phyloP scores from a whole-genome alignment of 108 stramenopile genomes.

The Skeletonema menzelii region DNA sequence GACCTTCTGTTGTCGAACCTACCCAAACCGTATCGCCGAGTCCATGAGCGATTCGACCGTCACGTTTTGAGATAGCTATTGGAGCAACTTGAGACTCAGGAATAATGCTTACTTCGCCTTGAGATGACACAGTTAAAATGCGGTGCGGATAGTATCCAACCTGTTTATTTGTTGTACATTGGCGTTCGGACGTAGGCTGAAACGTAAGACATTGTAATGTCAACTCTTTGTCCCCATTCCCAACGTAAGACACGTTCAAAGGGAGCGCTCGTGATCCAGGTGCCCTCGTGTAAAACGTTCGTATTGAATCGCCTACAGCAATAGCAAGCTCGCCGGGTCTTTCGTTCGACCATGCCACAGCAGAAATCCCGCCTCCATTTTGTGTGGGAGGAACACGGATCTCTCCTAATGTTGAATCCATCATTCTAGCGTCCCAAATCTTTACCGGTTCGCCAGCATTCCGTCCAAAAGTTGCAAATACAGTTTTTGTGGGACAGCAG shows the following conservation, averaged over 20 bases:
- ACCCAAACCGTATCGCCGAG: slow-evolving; percentile 57
- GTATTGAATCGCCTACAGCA: slow-evolving; percentile 54
- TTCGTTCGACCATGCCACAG: slow-evolving; percentile 50
- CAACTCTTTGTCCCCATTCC: background rate
- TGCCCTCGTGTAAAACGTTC: slow-evolving; percentile 58
- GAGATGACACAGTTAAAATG: slow-evolving; percentile 52
- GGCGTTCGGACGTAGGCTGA: slow-evolving; percentile 23
- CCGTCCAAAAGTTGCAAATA: slow-evolving; percentile 60
- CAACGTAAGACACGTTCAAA: slow-evolving; percentile 35
- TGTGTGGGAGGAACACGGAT: slow-evolving; percentile 34
- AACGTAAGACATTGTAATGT: slow-evolving; percentile 28
- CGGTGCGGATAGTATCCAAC: slow-evolving; percentile 42
- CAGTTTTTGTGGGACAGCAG: slow-evolving; percentile 22
- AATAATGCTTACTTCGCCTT: slow-evolving; percentile 47
- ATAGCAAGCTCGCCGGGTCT: slow-evolving; percentile 51
- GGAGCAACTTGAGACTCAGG: slow-evolving; percentile 56
- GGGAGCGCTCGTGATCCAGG: slow-evolving; percentile 56
- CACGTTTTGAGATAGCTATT: slow-evolving; percentile 69
- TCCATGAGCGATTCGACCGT: slow-evolving; percentile 65
- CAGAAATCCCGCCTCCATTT: slow-evolving; percentile 37
- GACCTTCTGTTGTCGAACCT: slow-evolving; percentile 47
- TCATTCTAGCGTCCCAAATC: slow-evolving; percentile 73
- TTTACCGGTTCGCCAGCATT: slow-evolving; percentile 62
- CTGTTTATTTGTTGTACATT: slow-evolving; percentile 1
- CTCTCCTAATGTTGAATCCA: slow-evolving; percentile 65